These are phyloP conservation scores for Gamarada debralockiae DNA, from an alignment of 495 filamentous ascomycete genomes.

Conservation along the genomic window DNA sequence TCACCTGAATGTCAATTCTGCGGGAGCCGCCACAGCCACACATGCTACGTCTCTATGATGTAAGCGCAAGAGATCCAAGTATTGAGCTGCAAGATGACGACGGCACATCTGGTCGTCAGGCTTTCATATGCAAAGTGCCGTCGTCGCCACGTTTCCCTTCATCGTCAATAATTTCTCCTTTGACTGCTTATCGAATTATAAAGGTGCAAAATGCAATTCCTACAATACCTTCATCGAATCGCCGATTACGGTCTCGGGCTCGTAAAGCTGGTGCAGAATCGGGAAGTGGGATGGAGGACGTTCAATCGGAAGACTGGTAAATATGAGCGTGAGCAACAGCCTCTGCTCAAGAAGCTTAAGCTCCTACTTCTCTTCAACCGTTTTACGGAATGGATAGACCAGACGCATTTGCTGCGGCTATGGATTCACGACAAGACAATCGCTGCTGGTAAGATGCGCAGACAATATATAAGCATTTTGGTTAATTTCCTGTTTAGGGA, in stretches of 20 bases:
- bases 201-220: too few relatives aligned
- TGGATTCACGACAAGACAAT: slow-evolving; percentile 30
- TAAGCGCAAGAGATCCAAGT: too few relatives aligned
- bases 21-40: too few relatives aligned
- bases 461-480: background rate
- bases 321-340: slow-evolving; percentile 33
- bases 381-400: slow-evolving; percentile 35
- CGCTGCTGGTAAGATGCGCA: slow-evolving; percentile 1
- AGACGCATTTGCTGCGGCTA: slow-evolving; percentile 31
- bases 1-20: too few relatives aligned
- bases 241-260: background rate
- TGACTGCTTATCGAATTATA: too few relatives aligned
- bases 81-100: too few relatives aligned
- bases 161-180: too few relatives aligned
- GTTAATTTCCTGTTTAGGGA: background rate
- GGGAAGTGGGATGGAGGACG: slow-evolving; percentile 34
- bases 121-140: too few relatives aligned
- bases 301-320: slow-evolving; percentile 34
- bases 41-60: too few relatives aligned
- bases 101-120: too few relatives aligned
- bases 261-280: slow-evolving; percentile 16
- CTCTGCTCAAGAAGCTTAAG: slow-evolving; percentile 37
- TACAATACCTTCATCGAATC: background rate
- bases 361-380: slow-evolving; percentile 39
- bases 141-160: too few relatives aligned